A percentile compares a stretch with the other conserved stretches of the same genome.
Evolutionary conservation across 2,329 filamentous ascomycete species (phyloP).

Genomic region (Cladosporium sp.): DNA sequence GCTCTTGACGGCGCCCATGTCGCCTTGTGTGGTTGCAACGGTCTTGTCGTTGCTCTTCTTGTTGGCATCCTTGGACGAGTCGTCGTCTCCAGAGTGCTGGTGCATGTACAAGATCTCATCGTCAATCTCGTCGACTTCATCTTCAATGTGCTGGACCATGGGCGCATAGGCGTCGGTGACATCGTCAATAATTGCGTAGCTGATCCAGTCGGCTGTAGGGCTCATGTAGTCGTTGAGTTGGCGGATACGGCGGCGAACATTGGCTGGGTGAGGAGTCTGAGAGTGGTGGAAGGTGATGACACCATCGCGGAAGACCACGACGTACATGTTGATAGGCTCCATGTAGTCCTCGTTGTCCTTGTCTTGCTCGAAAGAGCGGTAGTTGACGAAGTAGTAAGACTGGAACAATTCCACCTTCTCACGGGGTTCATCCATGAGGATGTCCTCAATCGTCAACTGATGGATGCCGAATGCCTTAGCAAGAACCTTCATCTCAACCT

Average conservation of each 20-base stretch:
- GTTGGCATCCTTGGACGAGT: slow-evolving; percentile 28
- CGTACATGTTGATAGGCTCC: slow-evolving; percentile 95
- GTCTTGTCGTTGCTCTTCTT: slow-evolving; percentile 35
- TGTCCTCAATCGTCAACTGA: slow-evolving; percentile 91
- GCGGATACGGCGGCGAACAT: slow-evolving; percentile 88
- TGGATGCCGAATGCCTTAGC: slow-evolving; percentile 94
- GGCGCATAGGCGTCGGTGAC: slow-evolving; percentile 96
- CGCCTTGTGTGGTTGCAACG: slow-evolving; percentile 28
- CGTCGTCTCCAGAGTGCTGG: slow-evolving; percentile 50
- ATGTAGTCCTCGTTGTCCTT: slow-evolving; percentile 84
- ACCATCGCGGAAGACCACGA: slow-evolving; percentile 93
- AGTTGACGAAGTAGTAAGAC: slow-evolving; percentile 98
- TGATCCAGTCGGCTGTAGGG: slow-evolving; percentile 95
- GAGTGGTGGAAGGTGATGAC: slow-evolving; percentile 96
- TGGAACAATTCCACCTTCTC: slow-evolving; percentile 98
- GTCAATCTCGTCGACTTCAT: slow-evolving; percentile 96
- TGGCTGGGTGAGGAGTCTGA: slow-evolving; percentile 93
- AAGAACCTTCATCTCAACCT: slow-evolving; percentile 92
- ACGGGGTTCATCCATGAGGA: slow-evolving; percentile 94
- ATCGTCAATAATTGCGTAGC: slow-evolving; percentile 96
- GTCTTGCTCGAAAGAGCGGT: slow-evolving; percentile 96
- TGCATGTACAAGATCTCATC: slow-evolving; percentile 85
- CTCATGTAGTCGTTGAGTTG: slow-evolving; percentile 94
- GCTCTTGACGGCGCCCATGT: slow-evolving; percentile 33
- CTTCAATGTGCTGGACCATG: slow-evolving; percentile 87